Evolutionary conservation across 371 early-diverging fungal species (phyloP), one percentile per base, ranked within the genome.

Genomic region (Circinella minor): DNA sequence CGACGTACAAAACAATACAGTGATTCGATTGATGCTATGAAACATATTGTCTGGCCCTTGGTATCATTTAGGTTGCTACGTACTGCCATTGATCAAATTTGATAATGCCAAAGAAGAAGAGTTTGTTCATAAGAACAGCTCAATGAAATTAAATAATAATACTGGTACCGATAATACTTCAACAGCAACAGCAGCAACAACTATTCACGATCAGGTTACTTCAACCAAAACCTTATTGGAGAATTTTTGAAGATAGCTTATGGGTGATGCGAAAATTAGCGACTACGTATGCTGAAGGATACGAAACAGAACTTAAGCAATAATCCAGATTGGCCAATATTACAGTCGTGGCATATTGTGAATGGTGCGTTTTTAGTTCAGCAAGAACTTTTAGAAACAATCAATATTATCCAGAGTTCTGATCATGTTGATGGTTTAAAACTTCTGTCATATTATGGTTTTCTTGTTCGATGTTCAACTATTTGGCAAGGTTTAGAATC

Each of bases 1-100:
- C 66, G 73, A 27, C 73, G 77, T 13, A 70, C 82, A 9, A 78
- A 74, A 57, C 55, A 77, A 43, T 81, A 81, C 65, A 72, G 73
- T 39, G 70, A 76, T 6, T 77, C 79, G 0, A 79, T 81, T 51
- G 76, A 76, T 43, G 82, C 76, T 3, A 77, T 79, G 73, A 79
- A 78, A 18, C 68, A 74, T 0, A 73, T 81, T 3, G 73, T 79
- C 0, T 79, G 80, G 79, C 74, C 80, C 0, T 39, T 79, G 51
- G 76, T 77, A 11, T 79, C 82, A 1, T 81, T 78, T 55, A 65
- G 80, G 11, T 47, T 81, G 18, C 34, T 81, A 3, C n/a, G n/a
- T n/a, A n/a, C 20, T 74, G 4, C 82, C 82, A 1, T 57, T 79
- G 15, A 62, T 81, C 9, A 66, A 66, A n/a, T 20, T 36, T 9